Evolutionary conservation across 495 filamentous ascomycete species (phyloP).

Genomic region (Cercophora sp.): DNA sequence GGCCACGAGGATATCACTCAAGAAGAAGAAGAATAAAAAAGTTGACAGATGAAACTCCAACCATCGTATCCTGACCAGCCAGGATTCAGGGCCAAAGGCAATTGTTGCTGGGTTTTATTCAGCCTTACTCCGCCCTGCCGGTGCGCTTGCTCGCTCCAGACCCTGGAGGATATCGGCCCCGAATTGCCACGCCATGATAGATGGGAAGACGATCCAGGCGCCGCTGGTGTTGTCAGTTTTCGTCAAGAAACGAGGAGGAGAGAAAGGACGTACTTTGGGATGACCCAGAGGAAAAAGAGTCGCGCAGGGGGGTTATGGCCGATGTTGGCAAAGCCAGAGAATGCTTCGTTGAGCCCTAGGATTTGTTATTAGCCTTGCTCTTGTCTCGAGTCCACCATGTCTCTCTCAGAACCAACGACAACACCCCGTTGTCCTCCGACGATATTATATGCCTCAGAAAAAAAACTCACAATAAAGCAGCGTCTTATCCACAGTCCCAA

Average conservation of each 20-base stretch:
- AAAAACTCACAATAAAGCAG: constrained; percentile 70
- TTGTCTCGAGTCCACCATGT: neutral
- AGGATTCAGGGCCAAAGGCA: too few species aligned
- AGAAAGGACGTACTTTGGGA: constrained; percentile 69
- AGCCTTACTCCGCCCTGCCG: neutral
- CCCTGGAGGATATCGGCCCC: constrained; percentile 67
- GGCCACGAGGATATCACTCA: too few species aligned
- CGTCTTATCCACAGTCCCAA: constrained; percentile 88
- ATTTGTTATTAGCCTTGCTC: neutral
- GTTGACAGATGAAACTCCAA: too few species aligned
- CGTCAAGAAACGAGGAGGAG: too few species aligned
- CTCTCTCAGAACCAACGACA: neutral
- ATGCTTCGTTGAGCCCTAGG: constrained; percentile 72
- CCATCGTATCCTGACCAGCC: too few species aligned
- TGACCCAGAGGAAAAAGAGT: constrained; percentile 66
- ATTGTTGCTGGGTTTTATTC: neutral
- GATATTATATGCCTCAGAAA: too few species aligned
- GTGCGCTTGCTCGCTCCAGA: constrained; percentile 54
- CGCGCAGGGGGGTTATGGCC: constrained; percentile 67
- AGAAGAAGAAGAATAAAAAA: too few species aligned
- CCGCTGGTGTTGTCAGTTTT: constrained; percentile 56
- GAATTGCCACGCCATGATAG: constrained; percentile 65
- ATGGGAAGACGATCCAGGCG: constrained; percentile 70
- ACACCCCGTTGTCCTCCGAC: too few species aligned
- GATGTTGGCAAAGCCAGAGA: constrained; percentile 72